Conservation (phyloP, 2,329 filamentous ascomycete species). For the Verticillium isaacii region DNA sequence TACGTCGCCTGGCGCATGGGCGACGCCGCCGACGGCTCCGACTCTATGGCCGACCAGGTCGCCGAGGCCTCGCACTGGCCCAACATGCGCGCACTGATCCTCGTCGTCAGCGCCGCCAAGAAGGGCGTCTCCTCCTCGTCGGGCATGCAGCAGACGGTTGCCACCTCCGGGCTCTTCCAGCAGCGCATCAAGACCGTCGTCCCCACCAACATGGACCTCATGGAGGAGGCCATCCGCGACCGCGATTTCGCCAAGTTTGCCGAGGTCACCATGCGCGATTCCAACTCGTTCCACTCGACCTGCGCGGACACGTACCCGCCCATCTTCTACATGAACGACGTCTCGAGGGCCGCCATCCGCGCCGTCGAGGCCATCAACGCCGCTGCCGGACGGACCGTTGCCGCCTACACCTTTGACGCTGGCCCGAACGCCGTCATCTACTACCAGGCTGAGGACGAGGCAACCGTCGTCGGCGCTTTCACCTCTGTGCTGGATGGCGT, state of each 20-base stretch:
- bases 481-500: slow-evolving; percentile 59
- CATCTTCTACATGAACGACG: slow-evolving; percentile 98
- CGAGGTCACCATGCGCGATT: slow-evolving; percentile 91
- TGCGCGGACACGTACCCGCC: slow-evolving; percentile 94
- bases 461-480: slow-evolving; percentile 71
- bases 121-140: slow-evolving; percentile 91
- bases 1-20: slow-evolving; percentile 95
- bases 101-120: slow-evolving; percentile 90
- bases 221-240: slow-evolving; percentile 75
- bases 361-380: slow-evolving; percentile 87
- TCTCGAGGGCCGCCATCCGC: slow-evolving; percentile 79
- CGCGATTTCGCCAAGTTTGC: slow-evolving; percentile 85
- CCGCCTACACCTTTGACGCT: slow-evolving; percentile 96
- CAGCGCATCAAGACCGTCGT: slow-evolving; percentile 73
- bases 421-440: slow-evolving; percentile 97
- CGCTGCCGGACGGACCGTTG: slow-evolving; percentile 71
- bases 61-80: slow-evolving; percentile 91
- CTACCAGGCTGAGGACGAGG: slow-evolving; percentile 76
- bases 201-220: slow-evolving; percentile 74
- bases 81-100: slow-evolving; percentile 84
- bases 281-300: slow-evolving; percentile 93
- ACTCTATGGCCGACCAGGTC: slow-evolving; percentile 84
- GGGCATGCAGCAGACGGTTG: slow-evolving; percentile 96
- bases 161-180: slow-evolving; percentile 82
- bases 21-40: slow-evolving; percentile 67